Percentiles rank a stretch among this genome's conserved stretches.
Evolutionary conservation across 179 eudicot genomes (phyloP).

Genomic region (Beta corolliflora): DNA sequence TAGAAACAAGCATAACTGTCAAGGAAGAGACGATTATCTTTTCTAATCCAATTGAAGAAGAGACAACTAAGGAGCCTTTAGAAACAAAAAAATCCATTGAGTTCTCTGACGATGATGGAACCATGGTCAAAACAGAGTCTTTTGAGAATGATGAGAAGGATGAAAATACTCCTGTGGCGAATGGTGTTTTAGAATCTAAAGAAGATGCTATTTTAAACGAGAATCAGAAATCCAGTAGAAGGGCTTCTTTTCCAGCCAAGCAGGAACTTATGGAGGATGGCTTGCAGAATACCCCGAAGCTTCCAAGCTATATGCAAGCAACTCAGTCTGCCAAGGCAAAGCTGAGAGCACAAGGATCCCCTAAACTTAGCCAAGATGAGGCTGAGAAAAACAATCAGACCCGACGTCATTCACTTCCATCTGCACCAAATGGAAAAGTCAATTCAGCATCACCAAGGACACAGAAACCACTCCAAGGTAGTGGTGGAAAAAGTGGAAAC

Average conservation of each 20-base stretch:
- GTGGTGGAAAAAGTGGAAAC: constrained; percentile 42
- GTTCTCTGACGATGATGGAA: constrained; percentile 34
- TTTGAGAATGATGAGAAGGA: constrained; percentile 35
- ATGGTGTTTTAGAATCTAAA: constrained; percentile 35
- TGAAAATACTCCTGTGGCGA: constrained; percentile 35
- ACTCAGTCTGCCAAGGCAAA: constrained; percentile 56
- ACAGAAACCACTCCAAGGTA: constrained; percentile 39
- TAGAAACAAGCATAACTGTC: constrained; percentile 25
- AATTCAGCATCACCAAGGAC: constrained; percentile 49
- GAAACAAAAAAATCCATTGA: constrained; percentile 27
- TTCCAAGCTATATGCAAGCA: constrained; percentile 57
- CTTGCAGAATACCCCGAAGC: constrained; percentile 43
- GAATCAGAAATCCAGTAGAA: constrained; percentile 41
- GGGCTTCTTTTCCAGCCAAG: constrained; percentile 47
- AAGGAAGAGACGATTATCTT: constrained; percentile 27
- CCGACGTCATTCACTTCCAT: constrained; percentile 51
- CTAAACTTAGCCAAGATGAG: constrained; percentile 42
- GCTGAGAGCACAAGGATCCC: constrained; percentile 50
- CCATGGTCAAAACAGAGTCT: constrained; percentile 28
- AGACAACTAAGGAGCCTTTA: constrained; percentile 20
- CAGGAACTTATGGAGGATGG: constrained; percentile 46
- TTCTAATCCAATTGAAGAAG: constrained; percentile 29
- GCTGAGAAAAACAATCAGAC: constrained; percentile 37
- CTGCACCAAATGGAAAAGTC: constrained; percentile 45
- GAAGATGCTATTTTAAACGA: constrained; percentile 37